Base-by-base conservation (phyloP, 345 rosid species). In the Cardamine chenopodiifolia region DNA sequence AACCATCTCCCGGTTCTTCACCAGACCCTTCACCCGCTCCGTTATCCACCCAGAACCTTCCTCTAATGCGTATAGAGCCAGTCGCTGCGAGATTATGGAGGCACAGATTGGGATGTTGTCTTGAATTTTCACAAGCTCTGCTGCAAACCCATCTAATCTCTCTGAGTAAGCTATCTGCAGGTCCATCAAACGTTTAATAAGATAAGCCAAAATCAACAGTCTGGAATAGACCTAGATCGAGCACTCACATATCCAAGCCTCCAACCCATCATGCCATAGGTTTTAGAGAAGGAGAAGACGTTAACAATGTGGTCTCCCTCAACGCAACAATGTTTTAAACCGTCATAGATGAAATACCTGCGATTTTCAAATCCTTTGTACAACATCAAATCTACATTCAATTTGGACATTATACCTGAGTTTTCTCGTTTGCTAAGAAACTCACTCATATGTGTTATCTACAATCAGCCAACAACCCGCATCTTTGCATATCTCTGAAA, bases 251-350 rank as follows among this genome's bases (percentile, higher is more conserved):
- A 92, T 83, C 99, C 99, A 70, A 95, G 96, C 63, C 99, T 85
- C 99, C 98, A 95, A 45, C 99, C 99, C 99, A 92, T 92, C 98
- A 95, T 95, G 45, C 99, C 99, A 15, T 95, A 92, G 48, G 98
- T 93, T 87, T 95, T 95, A 8, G 99, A 95, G 85, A 95, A 95
- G 66, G 99, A 92, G 81, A 95, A 95, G 66, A 95, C 84, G 77
- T 95, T 95, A 74, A 95, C 92, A 35, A 95, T 79, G 70, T 95
- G 98, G 76, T 92, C 82, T 72, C 94, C 99, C 82, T 95, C 98
- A 29, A 95, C 15, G 61, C 99, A 95, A 2, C 84, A 71, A 83
- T 95, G 99, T 80, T 92, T 84, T 64, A 76, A 88, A 64, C 90
- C 99, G 50, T 95, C 96, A 70, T 86, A 92, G 96, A 95, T 92